These are phyloP conservation scores for Aspergillus hiratsukae DNA, from an alignment of 2,329 filamentous ascomycete genomes.

Conservation along the genomic window DNA sequence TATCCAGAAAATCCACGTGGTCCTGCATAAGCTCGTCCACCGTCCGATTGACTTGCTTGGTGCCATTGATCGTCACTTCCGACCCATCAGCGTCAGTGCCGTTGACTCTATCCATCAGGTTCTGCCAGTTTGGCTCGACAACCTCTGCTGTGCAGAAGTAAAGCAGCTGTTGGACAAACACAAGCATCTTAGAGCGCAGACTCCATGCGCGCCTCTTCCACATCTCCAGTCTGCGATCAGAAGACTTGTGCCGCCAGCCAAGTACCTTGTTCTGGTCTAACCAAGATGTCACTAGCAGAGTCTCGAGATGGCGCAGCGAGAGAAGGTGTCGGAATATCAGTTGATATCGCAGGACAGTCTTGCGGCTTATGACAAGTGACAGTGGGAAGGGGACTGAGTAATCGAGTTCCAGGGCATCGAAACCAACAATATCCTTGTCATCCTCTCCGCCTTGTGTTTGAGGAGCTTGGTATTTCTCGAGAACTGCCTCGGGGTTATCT, in stretches of 20 bases:
- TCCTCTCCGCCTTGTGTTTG: constrained; percentile 62
- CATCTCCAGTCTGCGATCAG: constrained; percentile 68
- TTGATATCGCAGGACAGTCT: constrained; percentile 96
- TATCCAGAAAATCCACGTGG: constrained; percentile 96
- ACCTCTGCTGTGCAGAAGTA: constrained; percentile 98
- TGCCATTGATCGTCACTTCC: constrained; percentile 35
- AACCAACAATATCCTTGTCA: constrained; percentile 80
- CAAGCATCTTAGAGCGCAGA: constrained; percentile 85
- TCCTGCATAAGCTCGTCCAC: constrained; percentile 99
- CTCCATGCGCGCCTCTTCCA: constrained; percentile 96
- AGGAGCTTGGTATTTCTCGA: constrained; percentile 70
- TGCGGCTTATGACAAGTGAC: constrained; percentile 89
- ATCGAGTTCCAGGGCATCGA: constrained; percentile 89
- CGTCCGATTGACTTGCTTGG: constrained; percentile 61
- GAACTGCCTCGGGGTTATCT: constrained; percentile 57
- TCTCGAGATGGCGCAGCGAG: constrained; percentile 83
- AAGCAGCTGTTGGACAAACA: constrained; percentile 92
- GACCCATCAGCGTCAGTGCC: constrained; percentile 45
- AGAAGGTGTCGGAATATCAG: constrained; percentile 91
- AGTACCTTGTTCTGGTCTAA: constrained; percentile 77
- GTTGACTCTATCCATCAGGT: constrained; percentile 81
- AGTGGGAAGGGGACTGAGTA: constrained; percentile 93
- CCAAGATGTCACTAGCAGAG: constrained; percentile 82
- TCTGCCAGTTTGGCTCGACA: constrained; percentile 95
- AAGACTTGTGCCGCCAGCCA: constrained; percentile 78